Conservation (phyloP, 371 early-diverging fungal genomes). For the Blakeslea trispora region DNA sequence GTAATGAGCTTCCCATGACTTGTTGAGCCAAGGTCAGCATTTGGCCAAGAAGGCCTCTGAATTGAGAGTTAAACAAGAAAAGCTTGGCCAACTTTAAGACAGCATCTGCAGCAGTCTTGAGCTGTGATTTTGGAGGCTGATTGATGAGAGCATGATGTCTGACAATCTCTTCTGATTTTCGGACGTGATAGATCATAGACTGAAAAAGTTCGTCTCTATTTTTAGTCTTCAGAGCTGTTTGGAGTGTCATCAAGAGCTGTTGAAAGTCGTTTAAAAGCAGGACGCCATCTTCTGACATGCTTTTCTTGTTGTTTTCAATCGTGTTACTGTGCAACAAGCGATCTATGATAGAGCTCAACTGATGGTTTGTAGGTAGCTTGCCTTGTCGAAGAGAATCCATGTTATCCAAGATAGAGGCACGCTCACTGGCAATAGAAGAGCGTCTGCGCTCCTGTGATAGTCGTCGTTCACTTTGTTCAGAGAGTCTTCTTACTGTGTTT, state of each 20-base stretch:
- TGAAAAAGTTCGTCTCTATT: slow-evolving; percentile 63
- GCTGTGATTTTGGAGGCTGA: not conserved
- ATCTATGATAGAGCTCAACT: slow-evolving; percentile 19
- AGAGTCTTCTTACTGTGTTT: slow-evolving; percentile 5
- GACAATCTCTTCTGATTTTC: not conserved
- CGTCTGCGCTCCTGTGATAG: not conserved
- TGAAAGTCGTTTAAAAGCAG: slow-evolving; percentile 45
- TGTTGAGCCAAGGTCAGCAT: slow-evolving; percentile 13
- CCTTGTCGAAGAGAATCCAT: slow-evolving; percentile 52
- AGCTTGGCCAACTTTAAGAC: slow-evolving; percentile 4
- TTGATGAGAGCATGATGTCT: not conserved
- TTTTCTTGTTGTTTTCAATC: slow-evolving; percentile 25
- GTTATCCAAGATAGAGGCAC: not conserved
- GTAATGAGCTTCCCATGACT: slow-evolving; percentile 3
- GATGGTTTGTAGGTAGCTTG: slow-evolving; percentile 64
- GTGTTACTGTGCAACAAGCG: slow-evolving; percentile 5
- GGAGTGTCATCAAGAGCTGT: slow-evolving; percentile 40
- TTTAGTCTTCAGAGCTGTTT: slow-evolving; percentile 48
- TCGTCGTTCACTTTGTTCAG: slow-evolving; percentile 4
- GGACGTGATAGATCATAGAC: slow-evolving; percentile 50
- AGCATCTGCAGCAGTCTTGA: not conserved
- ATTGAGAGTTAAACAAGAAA: slow-evolving; percentile 13
- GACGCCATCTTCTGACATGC: slow-evolving; percentile 49
- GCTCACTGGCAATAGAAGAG: slow-evolving; percentile 1
- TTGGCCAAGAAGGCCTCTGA: slow-evolving; percentile 5